Evolutionary conservation across 2,329 filamentous ascomycete species (phyloP).

Genomic region (Aspergillus costaricaensis): DNA sequence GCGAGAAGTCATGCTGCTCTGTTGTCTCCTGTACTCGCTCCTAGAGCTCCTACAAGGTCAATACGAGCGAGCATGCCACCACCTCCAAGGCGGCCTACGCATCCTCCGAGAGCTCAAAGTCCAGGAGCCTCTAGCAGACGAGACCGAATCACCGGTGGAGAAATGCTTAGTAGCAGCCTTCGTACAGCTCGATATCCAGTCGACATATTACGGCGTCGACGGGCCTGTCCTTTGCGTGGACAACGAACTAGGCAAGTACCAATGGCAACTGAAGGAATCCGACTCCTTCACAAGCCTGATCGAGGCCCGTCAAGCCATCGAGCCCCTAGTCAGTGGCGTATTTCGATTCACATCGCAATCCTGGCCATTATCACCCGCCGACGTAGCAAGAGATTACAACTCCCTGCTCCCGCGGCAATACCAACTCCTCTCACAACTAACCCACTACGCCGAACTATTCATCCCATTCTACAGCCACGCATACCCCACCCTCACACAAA

Average conservation of each 20-base stretch:
- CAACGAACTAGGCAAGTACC: neutral
- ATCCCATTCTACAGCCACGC: neutral
- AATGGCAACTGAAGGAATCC: neutral
- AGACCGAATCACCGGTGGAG: neutral
- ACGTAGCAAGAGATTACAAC: neutral
- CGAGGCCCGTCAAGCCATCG: conserved; percentile 2
- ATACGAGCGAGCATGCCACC: conserved; percentile 9
- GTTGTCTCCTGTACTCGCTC: conserved; percentile 7
- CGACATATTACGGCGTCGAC: neutral
- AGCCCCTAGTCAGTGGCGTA: neutral
- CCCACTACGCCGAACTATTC: neutral
- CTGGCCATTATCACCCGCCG: neutral
- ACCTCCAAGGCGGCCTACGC: conserved; percentile 2
- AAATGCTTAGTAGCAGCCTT: conserved; percentile 3
- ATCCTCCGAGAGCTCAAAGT: conserved; percentile 1
- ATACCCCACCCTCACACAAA: neutral
- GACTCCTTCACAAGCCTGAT: neutral
- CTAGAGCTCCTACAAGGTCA: neutral
- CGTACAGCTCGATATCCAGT: conserved; percentile 7
- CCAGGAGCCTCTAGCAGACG: neutral
- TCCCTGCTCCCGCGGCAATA: neutral
- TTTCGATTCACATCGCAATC: neutral
- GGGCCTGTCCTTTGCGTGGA: neutral
- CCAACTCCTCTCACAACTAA: neutral
- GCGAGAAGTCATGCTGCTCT: conserved; percentile 1